Evolutionary conservation across 2,329 filamentous ascomycete species (phyloP), one percentile per base, ranked within the genome.

Genomic region (Hypoxylon sp.): DNA sequence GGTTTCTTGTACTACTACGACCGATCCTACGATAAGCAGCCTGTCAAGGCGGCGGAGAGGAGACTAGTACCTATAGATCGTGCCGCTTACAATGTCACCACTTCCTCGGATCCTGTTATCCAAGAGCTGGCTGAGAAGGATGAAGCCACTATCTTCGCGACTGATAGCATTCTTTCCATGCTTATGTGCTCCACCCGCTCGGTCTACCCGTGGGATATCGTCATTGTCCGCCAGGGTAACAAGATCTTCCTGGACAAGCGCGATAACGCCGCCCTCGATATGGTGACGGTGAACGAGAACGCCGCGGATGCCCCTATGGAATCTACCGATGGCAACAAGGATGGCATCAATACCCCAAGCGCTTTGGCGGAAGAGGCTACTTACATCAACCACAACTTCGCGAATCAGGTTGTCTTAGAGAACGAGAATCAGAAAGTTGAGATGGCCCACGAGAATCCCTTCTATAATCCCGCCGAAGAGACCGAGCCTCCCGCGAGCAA

Each of bases 341-440:
- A 99, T 78, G 85, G 87, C 70, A 91, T 99, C 82, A 99, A 99
- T 87, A 93, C 93, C 76, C 96, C 96, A n/a, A 83, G 85, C 58
- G 93, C 94, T 56, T 89, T 99, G 61, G 95, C 96, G 76, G 91
- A 97, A 80, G 96, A 99, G 83, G 96, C 96, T 58, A 99, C 96
- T 54, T 96, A 97, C 84, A 99, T 99, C 87, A 99, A 99, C 88
- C 96, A 98, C 87, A 97, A 98, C 85, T 99, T 99, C 80, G 92
- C 93, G 73, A 93, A 97, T 80, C 96, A 99, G 84, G 93, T 96
- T 53, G 94, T 99, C 71, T 81, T 88, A 73, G 96, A 99, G 84
- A 91, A 86, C 72, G 88, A 93, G 69, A 85, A 83, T 68, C 83
- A 88, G 78, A 96, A 96, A 85, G 85, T 93, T 70, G 87, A 92